phyloP scores from a whole-genome alignment of 1,284 basidiomycete genomes.

The Irpex sp. region DNA sequence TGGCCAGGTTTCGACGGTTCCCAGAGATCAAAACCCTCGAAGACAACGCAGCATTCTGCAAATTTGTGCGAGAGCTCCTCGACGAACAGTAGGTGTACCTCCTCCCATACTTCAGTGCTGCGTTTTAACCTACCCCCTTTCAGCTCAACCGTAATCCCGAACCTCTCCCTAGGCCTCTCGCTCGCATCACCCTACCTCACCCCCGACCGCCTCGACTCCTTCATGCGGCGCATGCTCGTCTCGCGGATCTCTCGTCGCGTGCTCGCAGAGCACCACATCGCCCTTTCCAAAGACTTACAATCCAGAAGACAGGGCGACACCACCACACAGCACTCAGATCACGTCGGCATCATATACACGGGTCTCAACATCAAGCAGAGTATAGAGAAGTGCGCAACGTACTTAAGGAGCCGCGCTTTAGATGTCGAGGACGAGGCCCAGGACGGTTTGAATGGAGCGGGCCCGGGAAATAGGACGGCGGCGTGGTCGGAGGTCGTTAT shows the following conservation, averaged over 20 bases:
- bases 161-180: slow-evolving; percentile 72
- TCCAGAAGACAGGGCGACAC: slow-evolving; percentile 27
- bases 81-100: slow-evolving; percentile 68
- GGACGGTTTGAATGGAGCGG: slow-evolving; percentile 2
- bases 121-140: slow-evolving; percentile 6
- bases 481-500: slow-evolving; percentile 66
- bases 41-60: slow-evolving; percentile 81
- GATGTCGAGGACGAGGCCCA: slow-evolving; percentile 36
- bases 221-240: slow-evolving; percentile 89
- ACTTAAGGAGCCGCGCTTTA: slow-evolving; percentile 53
- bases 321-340: slow-evolving; percentile 40
- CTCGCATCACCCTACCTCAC: slow-evolving; percentile 76
- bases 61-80: slow-evolving; percentile 62
- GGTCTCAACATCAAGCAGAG: slow-evolving; percentile 67
- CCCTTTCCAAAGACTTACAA: slow-evolving; percentile 62
- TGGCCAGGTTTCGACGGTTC: slow-evolving; percentile 66
- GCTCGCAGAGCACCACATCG: slow-evolving; percentile 86
- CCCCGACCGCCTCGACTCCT: slow-evolving; percentile 79
- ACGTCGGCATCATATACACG: slow-evolving; percentile 88
- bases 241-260: slow-evolving; percentile 89
- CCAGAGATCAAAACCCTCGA: slow-evolving; percentile 70
- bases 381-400: slow-evolving; percentile 62
- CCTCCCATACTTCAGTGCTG: background rate
- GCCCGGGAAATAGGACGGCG: slow-evolving; percentile 24
- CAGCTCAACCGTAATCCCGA: slow-evolving; percentile 76